Conservation (phyloP, 305 asterid species). For the Fraxinus albicans region DNA sequence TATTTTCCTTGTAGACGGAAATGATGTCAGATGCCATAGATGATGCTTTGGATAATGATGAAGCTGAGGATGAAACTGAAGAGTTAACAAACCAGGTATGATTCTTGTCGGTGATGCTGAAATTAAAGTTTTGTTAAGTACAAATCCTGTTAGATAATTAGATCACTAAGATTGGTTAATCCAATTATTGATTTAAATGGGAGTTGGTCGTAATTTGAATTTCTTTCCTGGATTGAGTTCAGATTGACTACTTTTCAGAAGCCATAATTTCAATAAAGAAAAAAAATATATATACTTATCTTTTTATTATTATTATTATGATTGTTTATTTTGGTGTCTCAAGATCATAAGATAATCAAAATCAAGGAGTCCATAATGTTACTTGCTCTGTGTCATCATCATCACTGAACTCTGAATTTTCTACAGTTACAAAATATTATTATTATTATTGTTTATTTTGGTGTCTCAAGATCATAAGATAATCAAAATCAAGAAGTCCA, state of each 20-base stretch:
- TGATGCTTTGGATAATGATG: conserved; percentile 82
- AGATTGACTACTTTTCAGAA: neutral
- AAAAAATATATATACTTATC: neutral
- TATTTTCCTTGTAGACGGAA: conserved; percentile 59
- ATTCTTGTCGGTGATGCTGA: neutral
- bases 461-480: neutral
- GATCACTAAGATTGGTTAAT: neutral
- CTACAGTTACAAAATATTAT: neutral
- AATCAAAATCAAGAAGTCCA: neutral
- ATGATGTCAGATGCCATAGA: conserved; percentile 95
- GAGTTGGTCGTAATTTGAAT: neutral
- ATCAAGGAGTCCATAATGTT: neutral
- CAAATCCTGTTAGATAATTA: neutral
- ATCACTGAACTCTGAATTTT: neutral
- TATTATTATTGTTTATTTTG: neutral
- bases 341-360: neutral
- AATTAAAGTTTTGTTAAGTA: neutral
- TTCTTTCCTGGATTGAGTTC: neutral
- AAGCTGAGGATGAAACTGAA: conserved; percentile 96
- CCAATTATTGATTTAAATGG: conserved; percentile 10
- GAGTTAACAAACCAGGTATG: conserved; percentile 88
- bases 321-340: neutral
- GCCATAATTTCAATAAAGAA: neutral
- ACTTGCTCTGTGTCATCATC: neutral
- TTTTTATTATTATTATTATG: neutral